These are phyloP conservation scores for Porcisia hertigi DNA, from an alignment of 208 protist genomes.

Conservation along the genomic window DNA sequence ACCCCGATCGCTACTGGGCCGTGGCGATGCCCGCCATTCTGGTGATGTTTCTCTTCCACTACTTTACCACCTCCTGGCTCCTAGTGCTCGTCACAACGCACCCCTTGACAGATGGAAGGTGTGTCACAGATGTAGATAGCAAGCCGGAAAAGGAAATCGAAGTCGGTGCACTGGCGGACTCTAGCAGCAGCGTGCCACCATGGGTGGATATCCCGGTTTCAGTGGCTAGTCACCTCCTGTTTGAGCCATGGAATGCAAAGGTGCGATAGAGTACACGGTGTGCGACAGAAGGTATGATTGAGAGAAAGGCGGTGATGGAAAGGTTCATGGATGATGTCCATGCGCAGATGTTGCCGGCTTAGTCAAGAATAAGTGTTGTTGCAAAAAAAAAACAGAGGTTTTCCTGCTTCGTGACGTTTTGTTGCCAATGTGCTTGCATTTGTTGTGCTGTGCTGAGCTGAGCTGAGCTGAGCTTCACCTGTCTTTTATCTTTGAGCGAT, in stretches of 20 bases:
- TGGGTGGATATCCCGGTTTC: conserved; percentile 84
- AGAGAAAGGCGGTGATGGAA: too few relatives aligned
- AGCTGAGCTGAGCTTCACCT: too few relatives aligned
- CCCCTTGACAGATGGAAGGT: conserved; percentile 75
- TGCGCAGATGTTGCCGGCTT: background rate
- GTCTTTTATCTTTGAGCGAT: too few relatives aligned
- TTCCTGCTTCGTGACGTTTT: too few relatives aligned
- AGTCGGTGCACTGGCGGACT: conserved; percentile 52
- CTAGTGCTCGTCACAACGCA: conserved; percentile 71
- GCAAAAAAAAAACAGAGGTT: too few relatives aligned
- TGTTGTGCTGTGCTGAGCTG: too few relatives aligned
- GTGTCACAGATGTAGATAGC: conserved; percentile 69
- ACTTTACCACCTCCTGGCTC: conserved; percentile 60
- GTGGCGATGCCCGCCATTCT: conserved; percentile 77
- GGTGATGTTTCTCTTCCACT: conserved; percentile 78
- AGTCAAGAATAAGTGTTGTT: background rate
- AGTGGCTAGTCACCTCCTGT: conserved; percentile 74
- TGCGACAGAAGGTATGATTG: background rate
- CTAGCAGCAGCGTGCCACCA: conserved; percentile 69
- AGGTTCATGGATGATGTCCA: background rate
- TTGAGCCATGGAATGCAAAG: conserved; percentile 79
- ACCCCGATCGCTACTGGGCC: conserved; percentile 93
- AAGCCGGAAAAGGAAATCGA: conserved; percentile 54
- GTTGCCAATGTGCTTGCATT: too few relatives aligned
- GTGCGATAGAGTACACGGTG: conserved; percentile 6